These are phyloP conservation scores for Mortierella sp. DNA, from an alignment of 371 early-diverging fungal genomes.

Conservation along the genomic window DNA sequence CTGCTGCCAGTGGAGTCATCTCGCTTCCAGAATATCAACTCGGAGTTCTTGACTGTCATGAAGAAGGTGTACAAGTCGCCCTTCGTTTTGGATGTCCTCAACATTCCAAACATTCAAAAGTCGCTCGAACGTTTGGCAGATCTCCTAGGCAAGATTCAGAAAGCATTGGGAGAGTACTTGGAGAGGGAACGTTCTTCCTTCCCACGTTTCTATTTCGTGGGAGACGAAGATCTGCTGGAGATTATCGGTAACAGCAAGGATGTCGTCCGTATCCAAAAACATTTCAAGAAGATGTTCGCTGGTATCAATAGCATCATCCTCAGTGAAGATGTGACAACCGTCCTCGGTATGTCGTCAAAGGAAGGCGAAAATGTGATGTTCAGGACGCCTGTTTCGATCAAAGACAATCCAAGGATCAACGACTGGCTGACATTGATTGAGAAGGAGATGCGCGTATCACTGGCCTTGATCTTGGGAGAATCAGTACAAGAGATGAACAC, in stretches of 20 bases:
- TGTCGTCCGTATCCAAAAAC: conserved; percentile 94
- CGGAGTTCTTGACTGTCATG: conserved; percentile 97
- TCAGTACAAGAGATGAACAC: conserved; percentile 74
- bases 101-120: conserved; percentile 94
- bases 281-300: conserved; percentile 99
- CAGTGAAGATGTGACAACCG: conserved; percentile 76
- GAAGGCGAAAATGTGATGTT: conserved; percentile 94
- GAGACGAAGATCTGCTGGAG: conserved; percentile 98
- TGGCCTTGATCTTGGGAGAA: conserved; percentile 81
- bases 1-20: conserved; percentile 94
- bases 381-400: conserved; percentile 82
- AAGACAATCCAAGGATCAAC: conserved; percentile 91
- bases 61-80: conserved; percentile 98
- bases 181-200: conserved; percentile 96
- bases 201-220: conserved; percentile 99
- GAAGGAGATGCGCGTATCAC: conserved; percentile 89
- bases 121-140: conserved; percentile 95
- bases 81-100: conserved; percentile 92
- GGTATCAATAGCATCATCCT: conserved; percentile 90
- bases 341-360: conserved; percentile 89
- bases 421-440: conserved; percentile 97
- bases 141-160: conserved; percentile 93
- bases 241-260: conserved; percentile 99
- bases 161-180: conserved; percentile 97
- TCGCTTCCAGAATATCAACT: conserved; percentile 95